phyloP scores from a whole-genome alignment of 805 yeast species.

The Ogataea methylovora region DNA sequence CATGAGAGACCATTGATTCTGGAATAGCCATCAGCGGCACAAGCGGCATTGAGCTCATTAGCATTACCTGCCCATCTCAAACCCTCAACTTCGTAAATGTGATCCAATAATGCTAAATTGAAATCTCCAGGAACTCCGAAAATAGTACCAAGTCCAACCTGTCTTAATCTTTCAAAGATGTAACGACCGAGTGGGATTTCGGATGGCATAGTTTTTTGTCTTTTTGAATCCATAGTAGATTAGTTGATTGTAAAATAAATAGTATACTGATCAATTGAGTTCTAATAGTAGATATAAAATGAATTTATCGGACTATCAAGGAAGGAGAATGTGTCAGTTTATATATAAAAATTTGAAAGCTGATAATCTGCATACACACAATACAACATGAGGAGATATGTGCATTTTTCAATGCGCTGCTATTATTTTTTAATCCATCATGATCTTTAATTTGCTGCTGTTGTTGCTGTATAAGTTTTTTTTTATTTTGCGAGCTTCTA shows the following conservation, averaged over 20 bases:
- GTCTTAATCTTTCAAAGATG: conserved; percentile 70
- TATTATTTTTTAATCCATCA: too few relatives aligned
- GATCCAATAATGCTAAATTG: conserved; percentile 64
- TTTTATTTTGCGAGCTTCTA: too few relatives aligned
- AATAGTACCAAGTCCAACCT: conserved; percentile 61
- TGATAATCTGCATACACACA: too few relatives aligned
- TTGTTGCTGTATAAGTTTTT: too few relatives aligned
- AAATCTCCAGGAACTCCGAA: conserved; percentile 83
- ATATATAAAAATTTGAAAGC: too few relatives aligned
- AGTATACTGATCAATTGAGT: not conserved
- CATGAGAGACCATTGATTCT: conserved; percentile 72
- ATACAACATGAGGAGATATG: too few relatives aligned
- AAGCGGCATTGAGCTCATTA: conserved; percentile 84
- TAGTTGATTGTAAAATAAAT: not conserved
- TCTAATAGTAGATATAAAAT: not conserved
- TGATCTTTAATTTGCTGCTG: too few relatives aligned
- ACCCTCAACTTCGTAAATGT: conserved; percentile 66
- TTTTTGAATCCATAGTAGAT: conserved; percentile 1
- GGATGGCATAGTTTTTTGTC: conserved; percentile 11
- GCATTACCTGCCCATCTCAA: conserved; percentile 89
- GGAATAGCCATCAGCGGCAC: conserved; percentile 85
- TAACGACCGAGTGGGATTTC: conserved; percentile 65
- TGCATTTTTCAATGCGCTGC: too few relatives aligned
- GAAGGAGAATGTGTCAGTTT: too few relatives aligned
- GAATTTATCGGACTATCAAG: too few relatives aligned